Percentiles rank a stretch among this genome's conserved stretches.
Conservation (phyloP, 306 rosid genomes). For the Vicia faba region DNA sequence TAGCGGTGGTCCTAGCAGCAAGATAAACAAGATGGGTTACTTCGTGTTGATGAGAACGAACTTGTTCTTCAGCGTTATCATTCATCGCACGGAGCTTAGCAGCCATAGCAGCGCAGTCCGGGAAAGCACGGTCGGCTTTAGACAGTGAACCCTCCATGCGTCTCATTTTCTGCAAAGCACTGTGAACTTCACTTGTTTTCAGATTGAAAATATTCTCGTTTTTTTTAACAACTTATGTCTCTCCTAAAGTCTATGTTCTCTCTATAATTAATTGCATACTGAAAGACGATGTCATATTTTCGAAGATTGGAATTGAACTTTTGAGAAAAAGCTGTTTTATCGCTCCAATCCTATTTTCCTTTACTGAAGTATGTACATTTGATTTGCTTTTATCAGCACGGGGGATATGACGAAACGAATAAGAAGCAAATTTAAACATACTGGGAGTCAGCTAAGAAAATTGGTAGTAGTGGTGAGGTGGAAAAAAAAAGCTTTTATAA, state of each 20-base stretch:
- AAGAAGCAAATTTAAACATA: conserved; percentile 23
- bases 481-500: not conserved
- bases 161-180: conserved; percentile 93
- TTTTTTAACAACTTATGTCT: conserved; percentile 29
- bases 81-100: conserved; percentile 84
- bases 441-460: conserved; percentile 21
- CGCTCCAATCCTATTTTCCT: conserved; percentile 27
- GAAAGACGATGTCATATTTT: conserved; percentile 23
- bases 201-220: conserved; percentile 39
- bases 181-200: conserved; percentile 64
- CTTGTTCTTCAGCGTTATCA: conserved; percentile 71
- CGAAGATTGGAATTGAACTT: conserved; percentile 9
- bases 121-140: conserved; percentile 72
- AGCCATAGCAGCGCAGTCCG: conserved; percentile 78
- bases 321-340: conserved; percentile 12
- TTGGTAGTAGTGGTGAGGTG: not conserved
- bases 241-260: conserved; percentile 27
- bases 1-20: conserved; percentile 86
- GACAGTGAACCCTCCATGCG: conserved; percentile 76
- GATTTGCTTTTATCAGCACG: conserved; percentile 23
- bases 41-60: conserved; percentile 58
- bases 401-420: conserved; percentile 17
- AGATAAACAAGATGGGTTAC: conserved; percentile 67
- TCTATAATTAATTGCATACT: conserved; percentile 22
- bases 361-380: conserved; percentile 13